Evolutionary conservation across 2,329 filamentous ascomycete species (phyloP).

Genomic region (Coniochaeta sp.): DNA sequence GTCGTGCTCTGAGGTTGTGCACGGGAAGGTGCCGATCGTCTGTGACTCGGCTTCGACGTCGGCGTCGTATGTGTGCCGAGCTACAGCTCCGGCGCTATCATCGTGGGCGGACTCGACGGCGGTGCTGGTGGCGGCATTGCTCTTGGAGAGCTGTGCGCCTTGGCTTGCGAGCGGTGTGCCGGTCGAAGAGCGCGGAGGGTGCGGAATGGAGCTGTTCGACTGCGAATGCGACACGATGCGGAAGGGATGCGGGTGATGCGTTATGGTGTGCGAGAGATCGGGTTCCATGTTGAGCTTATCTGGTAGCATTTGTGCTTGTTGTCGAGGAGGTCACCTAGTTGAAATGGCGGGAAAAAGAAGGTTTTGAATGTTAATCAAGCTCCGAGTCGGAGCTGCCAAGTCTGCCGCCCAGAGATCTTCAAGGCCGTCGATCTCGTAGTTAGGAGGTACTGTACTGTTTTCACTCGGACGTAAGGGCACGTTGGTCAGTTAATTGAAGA

Average conservation of each 20-base stretch:
- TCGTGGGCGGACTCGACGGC: conserved; percentile 1
- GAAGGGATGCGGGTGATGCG: conserved; percentile 38
- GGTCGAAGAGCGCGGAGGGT: conserved; percentile 13
- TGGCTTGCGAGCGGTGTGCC: conserved; percentile 2
- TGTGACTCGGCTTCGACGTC: conserved; percentile 50
- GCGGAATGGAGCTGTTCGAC: conserved; percentile 17
- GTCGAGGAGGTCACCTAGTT: neutral
- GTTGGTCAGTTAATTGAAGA: neutral
- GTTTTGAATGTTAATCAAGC: too few species aligned
- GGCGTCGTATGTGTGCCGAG: conserved; percentile 12
- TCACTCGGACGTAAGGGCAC: too few species aligned
- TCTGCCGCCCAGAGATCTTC: neutral
- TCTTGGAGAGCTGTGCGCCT: neutral
- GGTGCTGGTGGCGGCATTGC: conserved; percentile 2
- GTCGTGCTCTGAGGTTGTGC: conserved; percentile 60
- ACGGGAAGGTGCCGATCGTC: conserved; percentile 42
- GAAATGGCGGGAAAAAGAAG: neutral
- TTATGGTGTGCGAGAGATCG: conserved; percentile 32
- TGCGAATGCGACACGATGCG: conserved; percentile 27
- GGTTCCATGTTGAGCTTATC: conserved; percentile 39
- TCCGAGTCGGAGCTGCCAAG: conserved; percentile 1
- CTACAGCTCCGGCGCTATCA: conserved; percentile 6
- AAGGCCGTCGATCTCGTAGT: neutral
- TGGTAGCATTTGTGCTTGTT: neutral
- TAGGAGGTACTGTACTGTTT: too few species aligned